A percentile compares a stretch with the other conserved stretches of the same genome.
Conservation (phyloP, 140 eudicot species). For the Bidens hawaiensis region DNA sequence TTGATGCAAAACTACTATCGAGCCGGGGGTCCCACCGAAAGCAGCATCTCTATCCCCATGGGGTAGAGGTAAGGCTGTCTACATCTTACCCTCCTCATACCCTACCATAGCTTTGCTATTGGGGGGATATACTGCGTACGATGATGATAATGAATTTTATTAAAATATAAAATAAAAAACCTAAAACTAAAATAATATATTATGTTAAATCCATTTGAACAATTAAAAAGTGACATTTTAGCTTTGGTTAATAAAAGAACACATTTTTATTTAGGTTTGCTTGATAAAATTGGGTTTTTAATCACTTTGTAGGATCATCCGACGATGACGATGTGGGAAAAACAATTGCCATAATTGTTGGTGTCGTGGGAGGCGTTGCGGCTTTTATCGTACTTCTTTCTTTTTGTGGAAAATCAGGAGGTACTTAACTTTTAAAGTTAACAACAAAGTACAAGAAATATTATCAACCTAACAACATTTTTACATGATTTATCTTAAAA, state of each 20-base stretch:
- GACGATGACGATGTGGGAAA: slow-evolving; percentile 55
- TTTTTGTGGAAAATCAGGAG: slow-evolving; percentile 43
- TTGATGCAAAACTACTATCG: no score
- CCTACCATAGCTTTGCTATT: no score
- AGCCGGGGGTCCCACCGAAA: no score
- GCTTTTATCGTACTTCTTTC: slow-evolving; percentile 59
- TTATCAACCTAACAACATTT: background rate
- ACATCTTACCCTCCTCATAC: no score
- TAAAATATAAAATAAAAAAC: no score
- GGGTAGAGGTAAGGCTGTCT: no score
- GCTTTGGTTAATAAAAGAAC: background rate
- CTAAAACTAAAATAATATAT: no score
- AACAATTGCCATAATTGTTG: slow-evolving; percentile 69
- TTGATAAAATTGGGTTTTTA: background rate
- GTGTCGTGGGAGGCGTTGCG: slow-evolving; percentile 56
- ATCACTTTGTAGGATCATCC: slow-evolving; percentile 36
- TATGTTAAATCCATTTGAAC: no score
- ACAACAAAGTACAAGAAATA: background rate
- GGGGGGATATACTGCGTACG: no score
- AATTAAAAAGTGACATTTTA: no score
- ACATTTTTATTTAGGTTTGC: background rate
- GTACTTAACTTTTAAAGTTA: slow-evolving; percentile 13
- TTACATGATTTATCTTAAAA: background rate
- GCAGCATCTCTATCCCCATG: no score
- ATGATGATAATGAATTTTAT: no score